Base-by-base conservation (phyloP, 2,329 filamentous ascomycete genomes). In the Atkinsonella hypoxylon region DNA sequence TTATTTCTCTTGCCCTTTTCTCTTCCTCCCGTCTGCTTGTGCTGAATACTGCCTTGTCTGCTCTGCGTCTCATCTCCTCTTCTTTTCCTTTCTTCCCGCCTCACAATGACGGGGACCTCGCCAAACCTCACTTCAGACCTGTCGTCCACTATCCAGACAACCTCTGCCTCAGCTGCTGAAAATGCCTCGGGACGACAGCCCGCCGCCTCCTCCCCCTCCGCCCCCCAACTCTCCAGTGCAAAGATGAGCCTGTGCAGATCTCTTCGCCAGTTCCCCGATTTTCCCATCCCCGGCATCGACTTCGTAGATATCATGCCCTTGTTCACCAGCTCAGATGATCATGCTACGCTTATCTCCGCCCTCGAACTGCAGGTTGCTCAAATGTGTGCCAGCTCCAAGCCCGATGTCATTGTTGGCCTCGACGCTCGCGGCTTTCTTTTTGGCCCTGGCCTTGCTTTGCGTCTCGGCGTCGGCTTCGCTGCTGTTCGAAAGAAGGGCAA, bases 241-340 rank as follows among this genome's bases (percentile, higher is more conserved):
- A 79, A 82, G 78, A 72, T 82, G 77, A 85, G 70, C 77, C 90
- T 76, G 76, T 71, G 82, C 64, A 70, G 72, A 59, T 80, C 85
- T 53, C 80, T 97, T 60, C 87, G 87, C 69, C 83, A 89, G 68
- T 95, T 89, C 73, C 81, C 83, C 63, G 89, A 97, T 76, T 97
- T 96, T 73, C 91, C 91, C 53, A 83, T 85, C 58, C 83, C 86
- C 44, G 91, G 93, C 67, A 91, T 98, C 65, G 78, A 95, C 62
- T 98, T 98, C 71, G 89, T 96, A 74, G 93, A 98, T 67, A 97
- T 98, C 71, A 84, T 98, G 69, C 93, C 93, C 54, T 84, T 97
- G 65, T 97, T 98, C 75, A 82, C 87, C 66, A 78, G 89, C 64
- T 82, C 83, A 50, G 64, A 68, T 48, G 76, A 87, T 54, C 91